Evolutionary conservation across 73 alveolate species (phyloP).

Genomic region (Paramecium bursaria): DNA sequence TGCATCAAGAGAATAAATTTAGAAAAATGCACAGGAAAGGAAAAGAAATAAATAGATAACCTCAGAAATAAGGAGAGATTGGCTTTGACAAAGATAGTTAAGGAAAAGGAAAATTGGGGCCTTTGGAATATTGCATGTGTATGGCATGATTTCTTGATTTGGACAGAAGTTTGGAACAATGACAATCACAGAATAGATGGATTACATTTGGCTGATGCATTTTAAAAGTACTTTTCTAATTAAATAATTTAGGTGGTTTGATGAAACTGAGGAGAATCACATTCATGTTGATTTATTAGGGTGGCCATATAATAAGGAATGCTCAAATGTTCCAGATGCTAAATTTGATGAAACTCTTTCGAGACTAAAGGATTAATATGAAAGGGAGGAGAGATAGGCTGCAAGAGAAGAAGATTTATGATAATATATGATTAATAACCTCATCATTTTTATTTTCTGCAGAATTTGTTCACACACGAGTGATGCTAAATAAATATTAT

Average conservation of each 20-base stretch:
- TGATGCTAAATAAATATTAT: too few relatives aligned
- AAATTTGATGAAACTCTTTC: conserved; percentile 12
- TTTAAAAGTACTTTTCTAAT: background rate
- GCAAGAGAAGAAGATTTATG: conserved; percentile 55
- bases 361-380: background rate
- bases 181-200: background rate
- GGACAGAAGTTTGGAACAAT: conserved; percentile 58
- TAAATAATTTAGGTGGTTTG: conserved; percentile 26
- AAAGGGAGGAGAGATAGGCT: background rate
- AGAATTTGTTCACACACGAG: too few relatives aligned
- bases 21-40: conserved; percentile 46
- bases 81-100: background rate
- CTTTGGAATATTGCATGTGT: conserved; percentile 26
- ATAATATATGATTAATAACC: too few relatives aligned
- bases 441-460: too few relatives aligned
- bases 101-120: conserved; percentile 6
- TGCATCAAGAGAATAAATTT: conserved; percentile 14
- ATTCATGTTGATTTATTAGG: conserved; percentile 11
- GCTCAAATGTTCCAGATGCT: conserved; percentile 1
- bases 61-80: background rate
- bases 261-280: background rate
- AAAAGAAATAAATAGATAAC: conserved; percentile 31
- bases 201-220: conserved; percentile 1
- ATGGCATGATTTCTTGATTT: conserved; percentile 11
- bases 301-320: conserved; percentile 50